Conservation (phyloP, 2,329 filamentous ascomycete species). For the Exophiala sp. region DNA sequence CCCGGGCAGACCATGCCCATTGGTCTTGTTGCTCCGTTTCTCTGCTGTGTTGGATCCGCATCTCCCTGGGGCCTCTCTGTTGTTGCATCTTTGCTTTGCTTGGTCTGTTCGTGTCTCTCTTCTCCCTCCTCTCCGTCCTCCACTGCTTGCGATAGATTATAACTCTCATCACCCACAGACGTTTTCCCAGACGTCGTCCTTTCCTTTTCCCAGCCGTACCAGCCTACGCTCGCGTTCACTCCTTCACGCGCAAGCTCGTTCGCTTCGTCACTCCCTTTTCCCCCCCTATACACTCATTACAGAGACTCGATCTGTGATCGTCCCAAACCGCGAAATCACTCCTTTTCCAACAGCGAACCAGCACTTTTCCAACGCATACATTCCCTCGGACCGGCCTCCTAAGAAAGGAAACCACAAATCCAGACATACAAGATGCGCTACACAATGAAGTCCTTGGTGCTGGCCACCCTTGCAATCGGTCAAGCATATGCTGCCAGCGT, state of each 20-base stretch:
- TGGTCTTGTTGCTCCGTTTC: conserved; percentile 7
- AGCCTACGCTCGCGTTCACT: conserved; percentile 26
- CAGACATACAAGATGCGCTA: conserved; percentile 24
- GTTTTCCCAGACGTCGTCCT: conserved; percentile 22
- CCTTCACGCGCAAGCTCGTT: conserved; percentile 21
- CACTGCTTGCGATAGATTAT: conserved; percentile 11
- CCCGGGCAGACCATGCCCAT: conserved; percentile 7
- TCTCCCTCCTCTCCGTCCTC: conserved; percentile 7
- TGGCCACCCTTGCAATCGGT: conserved; percentile 27
- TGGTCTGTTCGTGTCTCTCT: conserved; percentile 6
- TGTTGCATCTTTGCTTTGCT: conserved; percentile 14
- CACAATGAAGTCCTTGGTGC: conserved; percentile 27
- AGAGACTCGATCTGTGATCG: conserved; percentile 27
- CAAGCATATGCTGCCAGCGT: conserved; percentile 25
- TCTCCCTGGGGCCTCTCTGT: conserved; percentile 12
- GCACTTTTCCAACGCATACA: conserved; percentile 1
- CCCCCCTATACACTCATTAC: conserved; percentile 9
- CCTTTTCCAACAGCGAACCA: conserved; percentile 7
- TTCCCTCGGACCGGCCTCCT: conserved; percentile 14
- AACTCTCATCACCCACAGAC: conserved; percentile 20
- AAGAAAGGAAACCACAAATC: conserved; percentile 9
- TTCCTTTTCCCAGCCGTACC: conserved; percentile 19
- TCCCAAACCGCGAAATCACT: conserved; percentile 18
- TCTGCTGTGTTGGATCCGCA: not conserved
- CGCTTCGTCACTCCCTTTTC: conserved; percentile 13